Percentiles rank a stretch among this genome's conserved stretches.
phyloP scores from a whole-genome alignment of 2,329 filamentous ascomycete genomes.

The Fusarium sulawesiense region DNA sequence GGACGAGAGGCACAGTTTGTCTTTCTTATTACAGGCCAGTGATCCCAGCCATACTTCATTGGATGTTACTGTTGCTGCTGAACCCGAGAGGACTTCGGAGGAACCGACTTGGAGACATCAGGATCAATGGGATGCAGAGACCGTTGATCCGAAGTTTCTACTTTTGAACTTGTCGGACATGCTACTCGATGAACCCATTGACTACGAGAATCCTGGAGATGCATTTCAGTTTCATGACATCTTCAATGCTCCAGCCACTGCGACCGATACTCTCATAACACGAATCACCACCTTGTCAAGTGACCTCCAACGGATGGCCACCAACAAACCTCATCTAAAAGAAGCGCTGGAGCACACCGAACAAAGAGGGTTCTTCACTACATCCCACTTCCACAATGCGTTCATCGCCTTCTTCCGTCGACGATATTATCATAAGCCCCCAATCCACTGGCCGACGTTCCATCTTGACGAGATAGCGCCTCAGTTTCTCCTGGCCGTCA shows the following conservation, averaged over 20 bases:
- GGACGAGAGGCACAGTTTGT: neutral
- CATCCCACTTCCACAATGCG: constrained; percentile 8
- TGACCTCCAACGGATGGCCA: neutral
- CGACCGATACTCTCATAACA: neutral
- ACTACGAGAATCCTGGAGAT: fast-evolving
- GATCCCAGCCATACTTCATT: constrained; percentile 14
- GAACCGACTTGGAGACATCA: constrained; percentile 8
- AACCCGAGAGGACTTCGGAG: constrained; percentile 18
- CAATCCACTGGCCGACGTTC: constrained; percentile 37
- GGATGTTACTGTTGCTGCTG: constrained; percentile 5
- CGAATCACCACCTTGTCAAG: neutral
- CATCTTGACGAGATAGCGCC: constrained; percentile 11
- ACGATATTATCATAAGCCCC: constrained; percentile 15
- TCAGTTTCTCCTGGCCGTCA: constrained; percentile 14
- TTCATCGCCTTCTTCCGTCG: constrained; percentile 12
- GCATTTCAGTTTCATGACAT: neutral
- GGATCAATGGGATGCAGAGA: neutral
- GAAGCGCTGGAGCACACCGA: neutral
- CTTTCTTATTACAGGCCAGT: constrained; percentile 16
- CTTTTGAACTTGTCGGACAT: constrained; percentile 20
- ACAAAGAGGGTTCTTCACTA: constrained; percentile 5
- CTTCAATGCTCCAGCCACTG: neutral
- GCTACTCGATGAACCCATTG: neutral
- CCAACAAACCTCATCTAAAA: constrained; percentile 10
- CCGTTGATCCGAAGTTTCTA: constrained; percentile 18